Percentiles rank a stretch among this genome's conserved stretches.
phyloP scores from a whole-genome alignment of 768 basidiomycete genomes.

The Leccinum variicolor region DNA sequence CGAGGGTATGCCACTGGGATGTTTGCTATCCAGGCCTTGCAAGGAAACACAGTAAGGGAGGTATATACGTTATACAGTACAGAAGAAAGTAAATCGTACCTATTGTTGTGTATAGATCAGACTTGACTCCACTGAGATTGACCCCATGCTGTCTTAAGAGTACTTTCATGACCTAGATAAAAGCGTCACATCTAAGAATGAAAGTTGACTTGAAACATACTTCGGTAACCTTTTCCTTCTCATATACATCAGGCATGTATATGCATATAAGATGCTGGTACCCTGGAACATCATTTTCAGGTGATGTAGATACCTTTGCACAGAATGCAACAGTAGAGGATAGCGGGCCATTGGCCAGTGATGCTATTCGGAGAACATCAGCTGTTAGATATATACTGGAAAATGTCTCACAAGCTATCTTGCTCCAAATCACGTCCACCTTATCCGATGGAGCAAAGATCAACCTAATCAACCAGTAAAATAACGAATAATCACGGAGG shows the following conservation, averaged over 20 bases:
- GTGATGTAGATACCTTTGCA: constrained; percentile 67
- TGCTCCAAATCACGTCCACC: constrained; percentile 61
- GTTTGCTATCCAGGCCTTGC: constrained; percentile 74
- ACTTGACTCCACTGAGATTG: constrained; percentile 66
- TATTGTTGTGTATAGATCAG: constrained; percentile 62
- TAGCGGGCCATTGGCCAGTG: constrained; percentile 61
- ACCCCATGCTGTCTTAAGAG: constrained; percentile 63
- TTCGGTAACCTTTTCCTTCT: constrained; percentile 55
- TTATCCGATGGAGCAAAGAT: constrained; percentile 60
- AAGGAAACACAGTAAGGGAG: not conserved
- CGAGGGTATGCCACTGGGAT: constrained; percentile 66
- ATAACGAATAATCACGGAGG: not conserved
- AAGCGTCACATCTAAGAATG: not conserved
- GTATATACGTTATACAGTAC: too few relatives aligned
- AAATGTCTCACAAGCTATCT: constrained; percentile 51
- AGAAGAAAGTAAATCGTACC: constrained; percentile 35
- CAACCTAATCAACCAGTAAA: constrained; percentile 44
- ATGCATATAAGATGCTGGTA: constrained; percentile 68
- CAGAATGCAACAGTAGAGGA: constrained; percentile 51
- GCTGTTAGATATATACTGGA: not conserved
- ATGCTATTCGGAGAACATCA: constrained; percentile 38
- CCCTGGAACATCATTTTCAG: constrained; percentile 42
- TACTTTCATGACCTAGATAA: constrained; percentile 57
- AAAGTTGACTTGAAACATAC: constrained; percentile 29
- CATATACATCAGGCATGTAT: constrained; percentile 69